Evolutionary conservation across 2,329 filamentous ascomycete genomes (phyloP).

Genomic region (Periconia sp.): DNA sequence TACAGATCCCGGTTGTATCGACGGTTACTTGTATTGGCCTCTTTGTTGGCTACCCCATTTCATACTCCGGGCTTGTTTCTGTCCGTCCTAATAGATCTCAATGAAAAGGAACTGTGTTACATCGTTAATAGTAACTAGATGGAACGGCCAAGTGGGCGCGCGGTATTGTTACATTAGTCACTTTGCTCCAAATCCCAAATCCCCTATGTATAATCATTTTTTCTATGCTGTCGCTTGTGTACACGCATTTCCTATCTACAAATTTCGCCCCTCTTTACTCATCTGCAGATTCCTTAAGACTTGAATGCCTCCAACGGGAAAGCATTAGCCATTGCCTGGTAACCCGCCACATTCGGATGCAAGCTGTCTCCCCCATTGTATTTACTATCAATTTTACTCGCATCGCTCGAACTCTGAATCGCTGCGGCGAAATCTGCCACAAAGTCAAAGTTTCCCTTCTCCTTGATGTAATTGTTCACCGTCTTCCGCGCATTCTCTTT

Average conservation of each 20-base stretch:
- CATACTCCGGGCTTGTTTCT: conserved; percentile 41
- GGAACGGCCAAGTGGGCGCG: no score
- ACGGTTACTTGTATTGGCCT: conserved; percentile 36
- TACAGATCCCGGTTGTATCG: conserved; percentile 27
- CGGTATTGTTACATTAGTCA: not conserved
- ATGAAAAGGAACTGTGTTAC: no score
- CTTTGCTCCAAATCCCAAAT: not conserved
- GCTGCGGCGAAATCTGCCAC: conserved; percentile 66
- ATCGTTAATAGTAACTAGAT: no score
- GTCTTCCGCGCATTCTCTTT: conserved; percentile 61
- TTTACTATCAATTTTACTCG: conserved; percentile 53
- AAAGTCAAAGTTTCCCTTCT: conserved; percentile 60
- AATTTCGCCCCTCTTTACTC: not conserved
- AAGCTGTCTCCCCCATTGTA: conserved; percentile 68
- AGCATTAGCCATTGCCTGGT: conserved; percentile 62
- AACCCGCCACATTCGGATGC: conserved; percentile 66
- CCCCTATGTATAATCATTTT: conserved; percentile 1
- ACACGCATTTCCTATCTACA: not conserved
- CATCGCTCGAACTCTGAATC: conserved; percentile 56
- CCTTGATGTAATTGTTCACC: conserved; percentile 65
- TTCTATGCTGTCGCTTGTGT: not conserved
- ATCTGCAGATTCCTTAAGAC: not conserved
- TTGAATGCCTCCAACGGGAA: conserved; percentile 63
- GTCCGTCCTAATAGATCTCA: conserved; percentile 38
- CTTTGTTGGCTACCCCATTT: conserved; percentile 43